phyloP scores from a whole-genome alignment of 2,329 filamentous ascomycete species.

The Diaporthe citriasiana region DNA sequence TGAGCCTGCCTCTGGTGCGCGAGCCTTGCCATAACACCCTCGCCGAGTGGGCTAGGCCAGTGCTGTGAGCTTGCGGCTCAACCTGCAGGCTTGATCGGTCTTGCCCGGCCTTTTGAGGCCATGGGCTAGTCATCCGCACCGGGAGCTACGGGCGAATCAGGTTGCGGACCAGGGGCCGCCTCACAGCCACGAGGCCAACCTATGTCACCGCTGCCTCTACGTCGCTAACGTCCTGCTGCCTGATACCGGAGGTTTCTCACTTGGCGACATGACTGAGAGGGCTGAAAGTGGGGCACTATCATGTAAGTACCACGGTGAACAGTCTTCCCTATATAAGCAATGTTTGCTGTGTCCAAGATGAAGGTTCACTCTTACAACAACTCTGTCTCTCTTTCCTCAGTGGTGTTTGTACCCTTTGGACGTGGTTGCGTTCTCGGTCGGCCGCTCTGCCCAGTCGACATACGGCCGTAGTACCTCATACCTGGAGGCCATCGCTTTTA shows the following conservation, averaged over 20 bases:
- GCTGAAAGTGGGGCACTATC: not conserved
- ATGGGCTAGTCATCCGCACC: not conserved
- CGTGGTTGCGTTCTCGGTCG: not conserved
- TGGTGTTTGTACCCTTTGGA: not conserved
- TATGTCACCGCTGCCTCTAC: not conserved
- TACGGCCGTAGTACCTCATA: not conserved
- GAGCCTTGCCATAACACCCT: not conserved
- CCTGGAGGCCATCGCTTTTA: not conserved
- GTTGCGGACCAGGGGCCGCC: not conserved
- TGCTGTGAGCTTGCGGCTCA: slow-evolving; percentile 10
- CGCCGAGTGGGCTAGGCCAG: not conserved
- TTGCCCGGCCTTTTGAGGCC: not conserved
- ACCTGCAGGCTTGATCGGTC: slow-evolving; percentile 1
- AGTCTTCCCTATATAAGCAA: slow-evolving; percentile 11
- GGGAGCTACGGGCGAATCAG: slow-evolving; percentile 1
- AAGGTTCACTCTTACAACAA: slow-evolving; percentile 23
- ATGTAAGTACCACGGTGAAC: not conserved
- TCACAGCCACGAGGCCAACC: slow-evolving; percentile 33
- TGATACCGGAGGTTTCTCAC: not conserved
- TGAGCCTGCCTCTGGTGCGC: not conserved
- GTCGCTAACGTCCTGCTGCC: not conserved
- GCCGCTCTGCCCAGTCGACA: not conserved
- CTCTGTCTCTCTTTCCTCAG: not conserved
- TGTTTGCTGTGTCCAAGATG: slow-evolving; percentile 3
- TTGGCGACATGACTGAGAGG: not conserved